Percentiles rank a stretch among this genome's conserved stretches.
These are phyloP conservation scores for Penicillium argentinense DNA, from an alignment of 495 filamentous ascomycete genomes.

Conservation along the genomic window DNA sequence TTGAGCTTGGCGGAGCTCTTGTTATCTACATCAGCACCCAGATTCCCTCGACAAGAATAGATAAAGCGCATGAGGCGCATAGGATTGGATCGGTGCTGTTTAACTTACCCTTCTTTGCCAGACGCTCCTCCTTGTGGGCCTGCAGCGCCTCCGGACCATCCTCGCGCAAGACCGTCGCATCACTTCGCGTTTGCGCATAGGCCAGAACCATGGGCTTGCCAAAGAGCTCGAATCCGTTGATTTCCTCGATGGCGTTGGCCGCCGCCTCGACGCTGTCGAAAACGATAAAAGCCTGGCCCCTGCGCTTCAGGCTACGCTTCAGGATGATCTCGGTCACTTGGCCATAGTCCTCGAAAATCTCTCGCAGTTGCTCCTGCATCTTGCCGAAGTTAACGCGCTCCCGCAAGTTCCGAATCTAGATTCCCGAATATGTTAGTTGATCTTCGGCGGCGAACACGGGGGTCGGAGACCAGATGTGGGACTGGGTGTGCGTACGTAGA, in stretches of 20 bases:
- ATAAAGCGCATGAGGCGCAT: neutral
- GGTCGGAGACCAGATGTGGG: slow-evolving; percentile 14
- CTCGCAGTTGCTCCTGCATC: slow-evolving; percentile 69
- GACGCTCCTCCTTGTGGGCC: slow-evolving; percentile 75
- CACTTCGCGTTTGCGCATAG: slow-evolving; percentile 81
- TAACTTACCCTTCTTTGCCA: slow-evolving; percentile 87
- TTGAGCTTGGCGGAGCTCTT: slow-evolving; percentile 89
- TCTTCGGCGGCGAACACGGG: slow-evolving; percentile 14
- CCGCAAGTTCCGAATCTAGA: slow-evolving; percentile 84
- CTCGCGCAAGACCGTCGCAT: slow-evolving; percentile 75
- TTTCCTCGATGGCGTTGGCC: slow-evolving; percentile 76
- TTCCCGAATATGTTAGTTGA: slow-evolving; percentile 5
- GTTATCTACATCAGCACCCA: slow-evolving; percentile 8
- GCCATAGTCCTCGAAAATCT: slow-evolving; percentile 90
- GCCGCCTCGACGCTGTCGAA: slow-evolving; percentile 80
- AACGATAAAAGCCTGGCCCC: slow-evolving; percentile 96
- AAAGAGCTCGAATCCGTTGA: slow-evolving; percentile 93
- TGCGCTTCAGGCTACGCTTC: slow-evolving; percentile 87
- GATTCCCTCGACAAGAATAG: neutral
- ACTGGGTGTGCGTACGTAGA: slow-evolving; percentile 47
- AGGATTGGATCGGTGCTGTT: no score
- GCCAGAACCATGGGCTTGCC: slow-evolving; percentile 89
- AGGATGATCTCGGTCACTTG: slow-evolving; percentile 88
- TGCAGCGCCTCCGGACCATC: slow-evolving; percentile 83
- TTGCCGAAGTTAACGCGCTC: slow-evolving; percentile 83